phyloP scores from a whole-genome alignment of 2,329 filamentous ascomycete species.

The Diaporthe australafricana region DNA sequence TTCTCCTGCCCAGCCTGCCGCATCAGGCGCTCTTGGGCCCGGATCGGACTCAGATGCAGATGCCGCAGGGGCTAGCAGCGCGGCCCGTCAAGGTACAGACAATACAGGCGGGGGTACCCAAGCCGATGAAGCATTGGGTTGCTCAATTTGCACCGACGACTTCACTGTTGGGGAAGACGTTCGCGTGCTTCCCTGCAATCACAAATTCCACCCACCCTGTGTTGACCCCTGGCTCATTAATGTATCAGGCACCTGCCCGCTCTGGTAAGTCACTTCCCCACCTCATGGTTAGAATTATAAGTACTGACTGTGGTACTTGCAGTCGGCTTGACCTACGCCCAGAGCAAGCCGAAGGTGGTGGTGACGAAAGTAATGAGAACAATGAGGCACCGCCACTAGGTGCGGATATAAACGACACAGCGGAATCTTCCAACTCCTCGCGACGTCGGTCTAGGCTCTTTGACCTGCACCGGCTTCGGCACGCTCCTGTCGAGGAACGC shows the following conservation, averaged over 20 bases:
- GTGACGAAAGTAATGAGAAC: slow-evolving; percentile 40
- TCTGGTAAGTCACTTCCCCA: slow-evolving; percentile 67
- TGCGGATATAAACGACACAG: slow-evolving; percentile 50
- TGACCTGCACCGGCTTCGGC: slow-evolving; percentile 67
- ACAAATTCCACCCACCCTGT: slow-evolving; percentile 76
- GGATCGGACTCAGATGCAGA: not conserved
- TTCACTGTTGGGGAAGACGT: slow-evolving; percentile 76
- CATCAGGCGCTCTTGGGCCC: slow-evolving; percentile 37
- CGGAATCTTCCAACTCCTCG: slow-evolving; percentile 48
- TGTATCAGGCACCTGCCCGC: slow-evolving; percentile 75
- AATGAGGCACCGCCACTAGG: slow-evolving; percentile 54
- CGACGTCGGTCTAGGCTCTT: slow-evolving; percentile 64
- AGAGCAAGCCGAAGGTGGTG: slow-evolving; percentile 44
- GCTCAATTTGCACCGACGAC: slow-evolving; percentile 78
- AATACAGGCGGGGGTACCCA: slow-evolving; percentile 36
- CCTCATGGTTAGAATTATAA: not conserved
- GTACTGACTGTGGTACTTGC: slow-evolving; percentile 31
- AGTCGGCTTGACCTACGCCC: slow-evolving; percentile 68
- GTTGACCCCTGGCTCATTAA: slow-evolving; percentile 79
- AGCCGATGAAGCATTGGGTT: slow-evolving; percentile 61
- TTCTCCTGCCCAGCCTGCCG: slow-evolving; percentile 37
- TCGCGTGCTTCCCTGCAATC: slow-evolving; percentile 74
- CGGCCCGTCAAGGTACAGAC: slow-evolving; percentile 1
- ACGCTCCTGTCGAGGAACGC: slow-evolving; percentile 72
- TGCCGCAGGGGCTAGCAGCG: not conserved